Evolutionary conservation across 768 basidiomycete species (phyloP).

Genomic region (Glaciozyma antarctica): DNA sequence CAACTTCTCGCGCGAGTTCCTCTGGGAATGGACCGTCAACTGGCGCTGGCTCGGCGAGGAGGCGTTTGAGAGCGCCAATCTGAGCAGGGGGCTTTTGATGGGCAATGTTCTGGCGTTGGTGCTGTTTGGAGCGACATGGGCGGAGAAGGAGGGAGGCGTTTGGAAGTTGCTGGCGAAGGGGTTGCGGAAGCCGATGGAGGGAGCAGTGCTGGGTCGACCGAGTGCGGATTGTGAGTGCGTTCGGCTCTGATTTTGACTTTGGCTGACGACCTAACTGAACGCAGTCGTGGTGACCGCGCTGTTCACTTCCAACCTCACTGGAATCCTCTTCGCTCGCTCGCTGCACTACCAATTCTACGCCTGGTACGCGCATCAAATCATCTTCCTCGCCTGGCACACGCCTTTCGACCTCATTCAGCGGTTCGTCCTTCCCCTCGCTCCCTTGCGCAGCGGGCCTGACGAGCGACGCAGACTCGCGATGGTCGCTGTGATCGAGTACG

Average conservation of each 20-base stretch:
- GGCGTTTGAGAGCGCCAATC: slow-evolving; percentile 58
- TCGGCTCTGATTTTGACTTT: background rate
- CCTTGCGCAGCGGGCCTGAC: background rate
- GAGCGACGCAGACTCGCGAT: slow-evolving; percentile 49
- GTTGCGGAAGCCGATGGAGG: slow-evolving; percentile 46
- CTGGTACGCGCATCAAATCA: slow-evolving; percentile 89
- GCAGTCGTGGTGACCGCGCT: slow-evolving; percentile 63
- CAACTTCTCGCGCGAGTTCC: slow-evolving; percentile 74
- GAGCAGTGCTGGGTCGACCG: slow-evolving; percentile 43
- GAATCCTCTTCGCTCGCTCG: slow-evolving; percentile 83
- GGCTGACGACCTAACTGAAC: background rate
- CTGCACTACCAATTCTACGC: slow-evolving; percentile 97
- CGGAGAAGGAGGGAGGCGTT: slow-evolving; percentile 59
- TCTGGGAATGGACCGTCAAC: slow-evolving; percentile 96
- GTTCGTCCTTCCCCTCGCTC: slow-evolving; percentile 7
- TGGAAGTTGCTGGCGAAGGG: slow-evolving; percentile 50
- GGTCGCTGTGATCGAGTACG: slow-evolving; percentile 60
- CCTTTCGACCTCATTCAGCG: slow-evolving; percentile 15
- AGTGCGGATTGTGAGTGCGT: slow-evolving; percentile 56
- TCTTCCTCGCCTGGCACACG: slow-evolving; percentile 60
- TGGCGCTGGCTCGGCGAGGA: slow-evolving; percentile 79
- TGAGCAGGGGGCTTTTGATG: slow-evolving; percentile 55
- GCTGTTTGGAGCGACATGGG: slow-evolving; percentile 71
- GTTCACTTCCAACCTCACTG: slow-evolving; percentile 84
- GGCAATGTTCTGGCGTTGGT: slow-evolving; percentile 56